Evolutionary conservation across 78 protist genomes (phyloP).

Genomic region (Cavenderia fasciculata): DNA sequence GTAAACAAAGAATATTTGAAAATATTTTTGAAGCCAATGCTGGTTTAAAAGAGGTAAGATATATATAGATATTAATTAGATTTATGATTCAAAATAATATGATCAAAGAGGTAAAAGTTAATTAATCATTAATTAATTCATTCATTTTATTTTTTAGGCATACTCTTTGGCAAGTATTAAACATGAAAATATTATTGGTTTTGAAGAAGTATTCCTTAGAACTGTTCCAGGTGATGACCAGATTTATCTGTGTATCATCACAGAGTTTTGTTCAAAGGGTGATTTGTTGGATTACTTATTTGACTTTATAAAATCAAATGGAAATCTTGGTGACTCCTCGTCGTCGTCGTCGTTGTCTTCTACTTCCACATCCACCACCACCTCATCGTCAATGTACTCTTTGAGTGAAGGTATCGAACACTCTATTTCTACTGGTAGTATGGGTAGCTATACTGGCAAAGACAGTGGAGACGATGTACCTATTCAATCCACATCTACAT

Average conservation of each 20-base stretch:
- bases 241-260: slow-evolving; percentile 14
- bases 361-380: too few relatives aligned
- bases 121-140: too few relatives aligned
- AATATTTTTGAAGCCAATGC: slow-evolving; percentile 41
- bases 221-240: slow-evolving; percentile 2
- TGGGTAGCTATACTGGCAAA: too few relatives aligned
- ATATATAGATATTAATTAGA: not conserved
- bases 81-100: not conserved
- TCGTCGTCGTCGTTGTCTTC: too few relatives aligned
- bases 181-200: slow-evolving; percentile 38
- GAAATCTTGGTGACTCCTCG: too few relatives aligned
- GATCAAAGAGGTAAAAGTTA: not conserved
- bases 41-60: slow-evolving; percentile 63
- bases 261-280: slow-evolving; percentile 57
- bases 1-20: slow-evolving; percentile 62
- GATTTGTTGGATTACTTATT: slow-evolving; percentile 54
- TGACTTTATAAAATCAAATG: too few relatives aligned
- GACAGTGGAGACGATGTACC: too few relatives aligned
- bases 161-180: slow-evolving; percentile 29
- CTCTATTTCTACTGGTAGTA: too few relatives aligned
- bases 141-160: slow-evolving; percentile 18
- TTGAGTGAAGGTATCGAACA: too few relatives aligned
- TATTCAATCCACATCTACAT: too few relatives aligned
- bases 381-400: too few relatives aligned
- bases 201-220: slow-evolving; percentile 39